Conservation (phyloP, 768 basidiomycete species). For the Phlebiopsis gigantea region DNA sequence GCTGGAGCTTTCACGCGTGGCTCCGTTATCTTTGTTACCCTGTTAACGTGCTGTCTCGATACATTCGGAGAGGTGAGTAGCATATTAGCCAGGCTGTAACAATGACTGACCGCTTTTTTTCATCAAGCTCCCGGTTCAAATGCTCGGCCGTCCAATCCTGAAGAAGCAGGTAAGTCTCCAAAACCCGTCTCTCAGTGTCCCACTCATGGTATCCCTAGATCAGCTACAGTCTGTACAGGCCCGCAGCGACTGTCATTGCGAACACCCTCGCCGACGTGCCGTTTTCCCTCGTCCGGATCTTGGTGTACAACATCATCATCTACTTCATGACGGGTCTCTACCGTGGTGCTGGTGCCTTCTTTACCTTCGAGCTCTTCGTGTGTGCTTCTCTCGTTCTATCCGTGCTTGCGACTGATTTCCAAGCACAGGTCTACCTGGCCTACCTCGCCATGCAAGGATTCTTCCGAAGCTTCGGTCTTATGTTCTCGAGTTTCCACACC, state of each 20-base stretch:
- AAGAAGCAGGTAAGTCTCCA: constrained; percentile 47
- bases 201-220: constrained; percentile 28
- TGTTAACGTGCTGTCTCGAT: constrained; percentile 64
- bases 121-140: constrained; percentile 60
- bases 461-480: constrained; percentile 68
- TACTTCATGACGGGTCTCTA: constrained; percentile 62
- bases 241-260: constrained; percentile 58
- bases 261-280: constrained; percentile 68
- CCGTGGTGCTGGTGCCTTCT: constrained; percentile 38
- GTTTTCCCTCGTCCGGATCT: constrained; percentile 53
- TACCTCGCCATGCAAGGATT: constrained; percentile 78
- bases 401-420: neutral
- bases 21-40: constrained; percentile 67
- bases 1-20: constrained; percentile 86
- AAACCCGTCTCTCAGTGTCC: neutral
- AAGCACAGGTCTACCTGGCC: constrained; percentile 42
- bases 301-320: constrained; percentile 59
- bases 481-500: constrained; percentile 49
- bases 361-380: constrained; percentile 57
- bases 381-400: neutral
- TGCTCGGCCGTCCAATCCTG: constrained; percentile 75
- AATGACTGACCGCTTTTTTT: constrained; percentile 2
- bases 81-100: constrained; percentile 18
- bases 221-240: constrained; percentile 59
- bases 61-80: constrained; percentile 54